Evolutionary conservation across 768 basidiomycete genomes (phyloP).

Genomic region (Boletus bicolor): DNA sequence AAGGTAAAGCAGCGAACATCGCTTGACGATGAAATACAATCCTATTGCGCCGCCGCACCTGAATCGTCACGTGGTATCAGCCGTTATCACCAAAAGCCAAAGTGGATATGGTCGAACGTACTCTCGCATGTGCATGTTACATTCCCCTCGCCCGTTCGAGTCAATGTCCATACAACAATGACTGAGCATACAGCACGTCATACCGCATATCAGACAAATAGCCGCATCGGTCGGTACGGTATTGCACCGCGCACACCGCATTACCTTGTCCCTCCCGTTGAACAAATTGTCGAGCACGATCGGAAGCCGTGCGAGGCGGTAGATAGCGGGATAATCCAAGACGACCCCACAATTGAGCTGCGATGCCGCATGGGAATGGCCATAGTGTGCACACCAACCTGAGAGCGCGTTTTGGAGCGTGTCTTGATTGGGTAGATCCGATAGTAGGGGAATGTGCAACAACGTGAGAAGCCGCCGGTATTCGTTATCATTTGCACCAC

Average conservation of each 20-base stretch:
- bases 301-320: slow-evolving; percentile 81
- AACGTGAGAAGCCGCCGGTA: slow-evolving; percentile 72
- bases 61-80: not conserved
- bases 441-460: slow-evolving; percentile 77
- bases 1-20: slow-evolving; percentile 85
- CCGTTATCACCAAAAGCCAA: not conserved
- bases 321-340: slow-evolving; percentile 79
- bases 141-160: slow-evolving; percentile 70
- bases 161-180: slow-evolving; percentile 80
- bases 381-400: slow-evolving; percentile 89
- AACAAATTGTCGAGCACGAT: slow-evolving; percentile 81
- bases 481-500: slow-evolving; percentile 53
- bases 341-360: slow-evolving; percentile 77
- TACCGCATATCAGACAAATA: slow-evolving; percentile 88
- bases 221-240: slow-evolving; percentile 83
- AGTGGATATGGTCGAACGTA: slow-evolving; percentile 40
- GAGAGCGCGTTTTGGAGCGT: slow-evolving; percentile 86
- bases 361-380: slow-evolving; percentile 72
- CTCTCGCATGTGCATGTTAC: slow-evolving; percentile 94
- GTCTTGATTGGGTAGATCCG: slow-evolving; percentile 77
- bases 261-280: slow-evolving; percentile 64
- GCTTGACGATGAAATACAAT: slow-evolving; percentile 87
- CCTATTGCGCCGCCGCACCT: slow-evolving; percentile 92
- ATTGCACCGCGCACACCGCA: slow-evolving; percentile 74
- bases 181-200: slow-evolving; percentile 84